These are phyloP conservation scores for Lachnellula arida DNA, from an alignment of 2,329 filamentous ascomycete species.

Conservation along the genomic window DNA sequence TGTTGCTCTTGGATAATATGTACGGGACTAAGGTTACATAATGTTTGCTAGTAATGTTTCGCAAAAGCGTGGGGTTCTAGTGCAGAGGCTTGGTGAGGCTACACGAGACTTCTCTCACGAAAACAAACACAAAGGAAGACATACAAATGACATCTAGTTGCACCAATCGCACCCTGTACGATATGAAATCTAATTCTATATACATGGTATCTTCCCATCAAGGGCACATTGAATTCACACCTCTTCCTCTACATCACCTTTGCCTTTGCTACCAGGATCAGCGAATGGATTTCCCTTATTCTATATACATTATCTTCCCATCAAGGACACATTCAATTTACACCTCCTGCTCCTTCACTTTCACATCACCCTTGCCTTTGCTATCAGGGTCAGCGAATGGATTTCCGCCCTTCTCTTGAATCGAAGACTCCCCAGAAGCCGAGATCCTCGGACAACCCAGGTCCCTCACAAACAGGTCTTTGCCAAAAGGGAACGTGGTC, in stretches of 20 bases:
- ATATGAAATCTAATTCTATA: no score
- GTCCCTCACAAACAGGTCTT: slow-evolving; percentile 1
- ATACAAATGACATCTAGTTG: no score
- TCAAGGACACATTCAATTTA: neutral
- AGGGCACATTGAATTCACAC: neutral
- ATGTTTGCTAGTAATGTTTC: no score
- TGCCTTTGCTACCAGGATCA: neutral
- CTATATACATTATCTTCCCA: neutral
- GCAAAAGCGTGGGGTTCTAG: no score
- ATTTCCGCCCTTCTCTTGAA: neutral
- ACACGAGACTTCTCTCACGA: no score
- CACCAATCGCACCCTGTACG: no score
- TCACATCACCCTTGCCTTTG: neutral
- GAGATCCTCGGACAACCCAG: neutral
- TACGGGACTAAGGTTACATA: no score
- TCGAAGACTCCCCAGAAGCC: neutral
- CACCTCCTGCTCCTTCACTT: neutral
- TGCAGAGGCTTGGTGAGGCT: no score
- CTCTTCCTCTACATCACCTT: neutral
- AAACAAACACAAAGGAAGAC: no score
- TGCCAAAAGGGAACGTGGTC: slow-evolving; percentile 1
- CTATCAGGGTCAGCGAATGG: neutral
- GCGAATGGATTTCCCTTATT: neutral
- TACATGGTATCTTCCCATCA: neutral
- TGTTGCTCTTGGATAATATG: no score